Conservation (phyloP, 768 basidiomycete species). For the Myochromella boudieri region DNA sequence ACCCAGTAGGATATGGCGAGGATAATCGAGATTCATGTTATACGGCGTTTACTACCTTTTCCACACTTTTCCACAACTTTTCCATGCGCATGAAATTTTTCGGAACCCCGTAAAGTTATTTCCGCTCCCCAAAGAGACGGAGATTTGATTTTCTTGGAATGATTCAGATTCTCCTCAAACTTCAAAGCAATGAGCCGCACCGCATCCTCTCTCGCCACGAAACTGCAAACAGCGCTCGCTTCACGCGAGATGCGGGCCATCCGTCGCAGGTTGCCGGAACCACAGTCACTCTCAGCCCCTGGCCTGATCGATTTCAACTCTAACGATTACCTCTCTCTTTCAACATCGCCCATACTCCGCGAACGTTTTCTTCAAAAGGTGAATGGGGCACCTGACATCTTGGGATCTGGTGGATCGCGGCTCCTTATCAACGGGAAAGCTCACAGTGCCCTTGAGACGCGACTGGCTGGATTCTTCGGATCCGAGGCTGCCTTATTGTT, state of each 20-base stretch:
- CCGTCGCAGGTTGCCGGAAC: constrained; percentile 67
- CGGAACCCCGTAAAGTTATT: no score
- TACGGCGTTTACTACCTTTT: no score
- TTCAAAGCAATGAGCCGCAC: constrained; percentile 4
- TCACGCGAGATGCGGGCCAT: constrained; percentile 70
- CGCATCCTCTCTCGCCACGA: constrained; percentile 26
- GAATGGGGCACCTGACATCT: constrained; percentile 47
- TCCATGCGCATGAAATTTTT: no score
- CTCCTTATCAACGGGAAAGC: constrained; percentile 76
- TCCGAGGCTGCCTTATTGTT: constrained; percentile 72
- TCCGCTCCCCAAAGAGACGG: no score
- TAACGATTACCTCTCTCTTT: constrained; percentile 90
- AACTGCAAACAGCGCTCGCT: constrained; percentile 51
- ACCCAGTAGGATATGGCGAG: no score
- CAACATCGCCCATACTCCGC: constrained; percentile 58
- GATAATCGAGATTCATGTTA: no score
- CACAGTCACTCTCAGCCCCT: constrained; percentile 36
- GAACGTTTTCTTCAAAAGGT: constrained; percentile 57
- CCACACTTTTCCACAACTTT: no score
- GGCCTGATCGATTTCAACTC: constrained; percentile 72
- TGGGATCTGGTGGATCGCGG: constrained; percentile 88
- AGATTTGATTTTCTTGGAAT: no score
- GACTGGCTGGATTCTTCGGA: constrained; percentile 64
- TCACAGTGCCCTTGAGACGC: constrained; percentile 70
- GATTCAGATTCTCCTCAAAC: background rate